phyloP scores from a whole-genome alignment of 2,329 filamentous ascomycete species.

The Arthrinium phaeospermum region DNA sequence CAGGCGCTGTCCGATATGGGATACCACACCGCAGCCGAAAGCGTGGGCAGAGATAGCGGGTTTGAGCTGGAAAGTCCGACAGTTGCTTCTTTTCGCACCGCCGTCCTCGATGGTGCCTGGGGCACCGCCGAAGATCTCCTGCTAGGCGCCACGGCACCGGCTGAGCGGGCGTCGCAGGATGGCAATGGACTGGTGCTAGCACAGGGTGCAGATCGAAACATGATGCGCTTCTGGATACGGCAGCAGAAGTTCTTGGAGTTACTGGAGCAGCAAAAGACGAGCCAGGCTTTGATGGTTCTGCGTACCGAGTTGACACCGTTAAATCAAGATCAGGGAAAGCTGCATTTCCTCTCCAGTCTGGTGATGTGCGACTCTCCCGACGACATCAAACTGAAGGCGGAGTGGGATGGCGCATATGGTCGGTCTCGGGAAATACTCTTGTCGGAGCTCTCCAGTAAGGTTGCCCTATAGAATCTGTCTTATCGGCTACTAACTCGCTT shows the following conservation, averaged over 20 bases:
- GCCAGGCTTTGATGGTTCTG: constrained; percentile 79
- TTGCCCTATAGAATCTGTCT: background rate
- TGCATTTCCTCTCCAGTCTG: constrained; percentile 85
- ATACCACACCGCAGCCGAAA: constrained; percentile 77
- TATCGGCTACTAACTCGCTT: constrained; percentile 29
- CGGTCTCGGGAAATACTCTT: constrained; percentile 76
- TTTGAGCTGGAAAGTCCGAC: constrained; percentile 85
- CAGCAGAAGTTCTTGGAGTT: constrained; percentile 96
- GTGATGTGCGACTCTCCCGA: constrained; percentile 86
- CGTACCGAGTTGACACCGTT: constrained; percentile 87
- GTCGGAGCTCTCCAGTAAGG: constrained; percentile 81
- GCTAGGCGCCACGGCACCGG: constrained; percentile 56
- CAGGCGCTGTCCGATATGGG: constrained; percentile 90
- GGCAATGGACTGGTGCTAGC: constrained; percentile 74
- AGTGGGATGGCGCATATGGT: constrained; percentile 83
- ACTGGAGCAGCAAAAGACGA: constrained; percentile 76
- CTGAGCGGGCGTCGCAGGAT: constrained; percentile 36
- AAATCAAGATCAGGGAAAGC: constrained; percentile 75
- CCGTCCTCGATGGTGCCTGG: constrained; percentile 84
- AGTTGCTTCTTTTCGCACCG: constrained; percentile 83
- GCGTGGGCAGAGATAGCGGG: constrained; percentile 80
- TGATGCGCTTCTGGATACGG: constrained; percentile 86
- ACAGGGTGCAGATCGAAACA: constrained; percentile 74
- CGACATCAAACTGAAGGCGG: constrained; percentile 76
- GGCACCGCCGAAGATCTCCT: constrained; percentile 82